phyloP scores from a whole-genome alignment of 169 alveolate genomes.

The Plasmodium ovale region DNA sequence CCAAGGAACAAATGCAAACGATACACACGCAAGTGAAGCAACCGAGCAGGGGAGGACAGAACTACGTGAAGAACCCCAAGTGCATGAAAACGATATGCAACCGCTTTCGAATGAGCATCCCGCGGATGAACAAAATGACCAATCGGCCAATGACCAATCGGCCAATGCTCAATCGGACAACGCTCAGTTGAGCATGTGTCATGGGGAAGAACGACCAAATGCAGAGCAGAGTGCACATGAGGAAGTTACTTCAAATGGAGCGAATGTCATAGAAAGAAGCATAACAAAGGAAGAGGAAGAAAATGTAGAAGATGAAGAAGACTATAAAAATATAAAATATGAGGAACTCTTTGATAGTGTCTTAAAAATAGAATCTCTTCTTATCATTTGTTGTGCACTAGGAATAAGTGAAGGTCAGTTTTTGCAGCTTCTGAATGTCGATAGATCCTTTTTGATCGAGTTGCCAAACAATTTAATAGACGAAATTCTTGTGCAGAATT shows the following conservation, averaged over 20 bases:
- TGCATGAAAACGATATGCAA: background rate
- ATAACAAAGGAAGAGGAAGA: background rate
- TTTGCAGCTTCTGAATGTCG: conserved; percentile 58
- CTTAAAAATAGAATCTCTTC: conserved; percentile 60
- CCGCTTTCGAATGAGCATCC: too few species aligned
- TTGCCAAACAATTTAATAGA: conserved; percentile 60
- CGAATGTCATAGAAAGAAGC: background rate
- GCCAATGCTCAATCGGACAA: background rate
- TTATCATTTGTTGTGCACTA: conserved; percentile 64
- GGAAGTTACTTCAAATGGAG: background rate
- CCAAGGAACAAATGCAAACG: background rate
- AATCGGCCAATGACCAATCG: background rate
- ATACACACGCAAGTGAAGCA: background rate
- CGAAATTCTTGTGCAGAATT: conserved; percentile 63
- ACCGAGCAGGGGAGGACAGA: background rate
- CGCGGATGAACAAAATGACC: background rate
- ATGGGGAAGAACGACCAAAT: background rate
- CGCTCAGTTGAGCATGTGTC: too few species aligned
- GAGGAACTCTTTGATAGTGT: conserved; percentile 67
- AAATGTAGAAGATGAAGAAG: conserved; percentile 15
- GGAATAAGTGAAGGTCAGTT: conserved; percentile 71
- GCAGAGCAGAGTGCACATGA: background rate
- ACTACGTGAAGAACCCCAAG: background rate
- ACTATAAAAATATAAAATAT: conserved; percentile 68
- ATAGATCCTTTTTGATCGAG: conserved; percentile 69